Percentiles rank a stretch among this genome's conserved stretches.
These are phyloP conservation scores for Leccinum rimulosum DNA, from an alignment of 768 basidiomycete species.

Conservation along the genomic window DNA sequence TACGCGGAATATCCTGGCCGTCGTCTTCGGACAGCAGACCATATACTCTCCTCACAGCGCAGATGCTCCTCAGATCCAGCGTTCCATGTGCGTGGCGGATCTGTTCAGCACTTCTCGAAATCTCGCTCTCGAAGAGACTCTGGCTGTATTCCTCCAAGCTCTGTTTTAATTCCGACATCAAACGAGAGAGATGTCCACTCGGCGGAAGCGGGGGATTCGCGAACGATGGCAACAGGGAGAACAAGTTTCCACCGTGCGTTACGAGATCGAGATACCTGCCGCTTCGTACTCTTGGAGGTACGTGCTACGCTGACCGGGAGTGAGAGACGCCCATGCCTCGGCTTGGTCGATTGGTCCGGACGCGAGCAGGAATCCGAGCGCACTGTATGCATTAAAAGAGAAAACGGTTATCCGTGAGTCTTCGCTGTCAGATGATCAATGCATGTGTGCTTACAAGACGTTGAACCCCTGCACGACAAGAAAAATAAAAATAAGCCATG, in stretches of 20 bases:
- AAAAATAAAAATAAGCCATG: background rate
- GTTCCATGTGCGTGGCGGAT: constrained; percentile 62
- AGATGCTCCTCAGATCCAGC: constrained; percentile 69
- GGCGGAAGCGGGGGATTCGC: no score
- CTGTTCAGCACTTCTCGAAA: background rate
- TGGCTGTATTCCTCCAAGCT: no score
- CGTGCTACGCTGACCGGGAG: constrained; percentile 34
- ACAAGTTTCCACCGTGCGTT: no score
- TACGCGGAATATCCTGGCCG: constrained; percentile 27
- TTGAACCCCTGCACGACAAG: constrained; percentile 24
- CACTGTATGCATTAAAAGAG: background rate
- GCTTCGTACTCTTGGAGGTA: constrained; percentile 46
- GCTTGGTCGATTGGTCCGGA: background rate
- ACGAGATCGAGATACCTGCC: constrained; percentile 43
- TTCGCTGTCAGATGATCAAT: background rate
- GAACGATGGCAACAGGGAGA: no score
- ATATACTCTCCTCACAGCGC: constrained; percentile 57
- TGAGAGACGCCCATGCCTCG: constrained; percentile 35
- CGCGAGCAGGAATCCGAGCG: background rate
- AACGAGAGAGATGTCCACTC: no score
- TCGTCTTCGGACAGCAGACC: constrained; percentile 28
- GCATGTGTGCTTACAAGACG: constrained; percentile 21
- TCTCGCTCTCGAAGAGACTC: no score
- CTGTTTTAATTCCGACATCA: no score
- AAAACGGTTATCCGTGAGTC: background rate